Conservation (phyloP, 495 filamentous ascomycete genomes). For the Cenococcum geophilum region DNA sequence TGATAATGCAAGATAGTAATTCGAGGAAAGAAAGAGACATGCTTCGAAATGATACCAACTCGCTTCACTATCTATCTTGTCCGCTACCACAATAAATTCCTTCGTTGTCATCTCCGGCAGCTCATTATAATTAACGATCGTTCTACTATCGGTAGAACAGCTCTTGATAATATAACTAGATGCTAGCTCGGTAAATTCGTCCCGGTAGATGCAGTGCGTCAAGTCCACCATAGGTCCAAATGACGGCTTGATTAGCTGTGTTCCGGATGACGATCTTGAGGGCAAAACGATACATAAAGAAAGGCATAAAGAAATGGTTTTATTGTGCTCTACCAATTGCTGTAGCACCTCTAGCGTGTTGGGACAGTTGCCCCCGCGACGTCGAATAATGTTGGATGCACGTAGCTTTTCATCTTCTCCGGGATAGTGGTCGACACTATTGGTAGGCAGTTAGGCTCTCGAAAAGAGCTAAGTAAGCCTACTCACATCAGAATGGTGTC, state of each 20-base stretch:
- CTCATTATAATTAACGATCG: conserved; percentile 64
- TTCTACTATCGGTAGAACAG: conserved; percentile 52
- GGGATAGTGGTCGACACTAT: conserved; percentile 60
- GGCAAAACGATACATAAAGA: conserved; percentile 45
- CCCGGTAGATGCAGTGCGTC: conserved; percentile 53
- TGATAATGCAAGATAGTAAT: not conserved
- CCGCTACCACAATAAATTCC: conserved; percentile 47
- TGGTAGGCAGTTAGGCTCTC: not conserved
- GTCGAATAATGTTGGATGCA: conserved; percentile 51
- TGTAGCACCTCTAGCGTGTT: conserved; percentile 65
- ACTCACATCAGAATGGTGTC: conserved; percentile 29
- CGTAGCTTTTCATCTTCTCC: conserved; percentile 66
- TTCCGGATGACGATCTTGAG: conserved; percentile 37
- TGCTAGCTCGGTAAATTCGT: conserved; percentile 50
- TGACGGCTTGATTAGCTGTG: conserved; percentile 39
- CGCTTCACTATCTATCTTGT: conserved; percentile 28
- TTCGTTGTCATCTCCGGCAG: conserved; percentile 57
- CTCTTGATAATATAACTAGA: conserved; percentile 69
- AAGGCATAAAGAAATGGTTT: conserved; percentile 21
- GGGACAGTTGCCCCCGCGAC: conserved; percentile 65
- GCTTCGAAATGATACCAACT: conserved; percentile 75
- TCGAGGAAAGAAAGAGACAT: conserved; percentile 1
- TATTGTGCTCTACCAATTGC: conserved; percentile 42
- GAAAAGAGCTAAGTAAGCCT: not conserved
- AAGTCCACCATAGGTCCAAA: conserved; percentile 46